Base-by-base conservation (phyloP, 2,329 filamentous ascomycete species). In the Colletotrichum kahawae region DNA sequence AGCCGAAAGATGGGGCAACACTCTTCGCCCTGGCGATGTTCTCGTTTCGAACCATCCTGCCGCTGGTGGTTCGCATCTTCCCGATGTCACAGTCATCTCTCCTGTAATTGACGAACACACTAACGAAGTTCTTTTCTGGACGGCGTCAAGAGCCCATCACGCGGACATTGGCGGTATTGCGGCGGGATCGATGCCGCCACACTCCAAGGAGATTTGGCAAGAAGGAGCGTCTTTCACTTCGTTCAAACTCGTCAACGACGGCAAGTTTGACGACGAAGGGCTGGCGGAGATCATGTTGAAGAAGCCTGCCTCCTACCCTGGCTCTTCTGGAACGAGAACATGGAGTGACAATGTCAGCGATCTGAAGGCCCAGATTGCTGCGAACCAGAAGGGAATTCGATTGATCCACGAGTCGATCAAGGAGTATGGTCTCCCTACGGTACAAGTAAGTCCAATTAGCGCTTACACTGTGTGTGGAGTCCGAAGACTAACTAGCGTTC, bases 331-430 rank as follows among this genome's bases (percentile, higher is more conserved):
- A 1, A 82, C 84, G 3, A 78, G 85, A 16, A 81, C 83, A 1
- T 74, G 87, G 27, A 77, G 79, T 7, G 86, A 88, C 64, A 88
- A 88, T 56, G 79, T 88, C 4, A 83, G 85, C 2, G 86, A 88
- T 64, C 77, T 88, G 6, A 87, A 88, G 64, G 86, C 86, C 0
- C 83, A 85, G 56, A 84, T 85, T 0, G 85, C 86, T 0, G 84
- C 86, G 0, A 88, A 88, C 43, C 82, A 85, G 48, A 82, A 83
- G 12, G 86, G 86, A 3, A 83, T 81, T 27, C 78, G 78, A 1
- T 77, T 85, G 6, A 80, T 85, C n/a, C 78, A 78, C 29, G 78
- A 79, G 29, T 78, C 84, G 1, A 84, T 83, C 76, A 80, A 80
- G 14, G 83, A 85, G 71, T 83, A 80, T 14, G 79, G 81, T 1